These are phyloP conservation scores for Aegilops speltoides DNA, from an alignment of 176 grass and related monocot species.

Conservation along the genomic window DNA sequence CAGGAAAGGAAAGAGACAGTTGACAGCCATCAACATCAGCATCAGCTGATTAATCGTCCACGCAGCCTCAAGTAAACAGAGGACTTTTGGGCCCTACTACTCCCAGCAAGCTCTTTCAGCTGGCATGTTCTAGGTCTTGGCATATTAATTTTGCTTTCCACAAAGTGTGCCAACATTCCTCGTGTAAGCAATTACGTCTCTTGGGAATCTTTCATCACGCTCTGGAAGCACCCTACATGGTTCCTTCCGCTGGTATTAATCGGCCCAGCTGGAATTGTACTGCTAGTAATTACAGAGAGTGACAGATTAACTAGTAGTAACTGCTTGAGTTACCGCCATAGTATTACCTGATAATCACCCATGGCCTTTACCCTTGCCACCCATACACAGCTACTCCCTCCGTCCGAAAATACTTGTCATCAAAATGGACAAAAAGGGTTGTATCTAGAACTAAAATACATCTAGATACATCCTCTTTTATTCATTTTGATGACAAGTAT, in stretches of 20 bases:
- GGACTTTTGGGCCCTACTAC: not conserved
- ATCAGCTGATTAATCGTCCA: not conserved
- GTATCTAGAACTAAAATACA: too few species aligned
- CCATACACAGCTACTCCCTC: not conserved
- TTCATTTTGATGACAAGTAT: too few species aligned
- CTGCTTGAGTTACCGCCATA: not conserved
- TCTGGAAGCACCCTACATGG: not conserved
- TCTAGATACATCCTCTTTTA: too few species aligned
- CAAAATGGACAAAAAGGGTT: too few species aligned
- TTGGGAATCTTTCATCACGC: not conserved
- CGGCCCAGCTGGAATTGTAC: not conserved
- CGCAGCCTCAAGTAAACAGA: not conserved
- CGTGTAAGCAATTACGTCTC: constrained; percentile 13
- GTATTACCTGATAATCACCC: not conserved
- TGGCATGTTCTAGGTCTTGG: not conserved
- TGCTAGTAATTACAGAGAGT: not conserved
- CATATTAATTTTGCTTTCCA: not conserved
- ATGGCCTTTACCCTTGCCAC: not conserved
- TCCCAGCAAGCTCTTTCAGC: not conserved
- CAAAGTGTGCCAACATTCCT: not conserved
- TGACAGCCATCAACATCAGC: not conserved
- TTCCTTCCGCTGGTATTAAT: not conserved
- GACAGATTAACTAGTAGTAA: not conserved
- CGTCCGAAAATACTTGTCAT: too few species aligned
- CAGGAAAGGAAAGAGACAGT: not conserved